phyloP scores from a whole-genome alignment of 1,139 yeast species.

The Saccharomyces hybrid region DNA sequence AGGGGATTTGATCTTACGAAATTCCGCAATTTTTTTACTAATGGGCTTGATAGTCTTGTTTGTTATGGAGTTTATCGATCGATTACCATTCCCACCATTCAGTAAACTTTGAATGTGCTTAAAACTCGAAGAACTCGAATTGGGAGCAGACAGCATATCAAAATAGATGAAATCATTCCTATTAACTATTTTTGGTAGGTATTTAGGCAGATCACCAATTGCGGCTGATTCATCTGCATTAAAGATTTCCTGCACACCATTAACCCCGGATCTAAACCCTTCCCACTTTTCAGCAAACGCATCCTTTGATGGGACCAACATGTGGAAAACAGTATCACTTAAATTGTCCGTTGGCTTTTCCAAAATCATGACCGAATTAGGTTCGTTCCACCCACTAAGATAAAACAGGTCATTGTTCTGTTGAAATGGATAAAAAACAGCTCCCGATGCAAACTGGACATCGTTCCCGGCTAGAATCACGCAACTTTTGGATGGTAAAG shows the following conservation, averaged over 20 bases:
- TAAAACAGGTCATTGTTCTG: conserved; percentile 86
- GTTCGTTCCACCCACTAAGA: conserved; percentile 90
- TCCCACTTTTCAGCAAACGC: conserved; percentile 83
- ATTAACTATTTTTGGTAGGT: conserved; percentile 41
- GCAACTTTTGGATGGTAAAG: conserved; percentile 56
- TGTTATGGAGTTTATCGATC: conserved; percentile 10
- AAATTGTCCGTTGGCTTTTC: conserved; percentile 52
- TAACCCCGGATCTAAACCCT: conserved; percentile 81
- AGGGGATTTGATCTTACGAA: conserved; percentile 65
- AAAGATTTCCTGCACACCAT: conserved; percentile 74
- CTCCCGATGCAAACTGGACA: conserved; percentile 74
- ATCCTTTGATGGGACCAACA: conserved; percentile 85
- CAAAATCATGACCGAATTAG: conserved; percentile 69
- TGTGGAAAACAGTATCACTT: conserved; percentile 55
- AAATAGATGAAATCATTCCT: conserved; percentile 46
- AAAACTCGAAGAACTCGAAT: background rate
- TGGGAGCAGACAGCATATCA: conserved; percentile 27
- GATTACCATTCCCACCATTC: conserved; percentile 28
- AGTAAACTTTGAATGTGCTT: background rate
- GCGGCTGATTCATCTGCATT: conserved; percentile 75
- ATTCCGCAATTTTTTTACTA: conserved; percentile 38
- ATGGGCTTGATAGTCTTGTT: conserved; percentile 13
- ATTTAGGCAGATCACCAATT: conserved; percentile 37
- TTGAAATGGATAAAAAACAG: conserved; percentile 86
- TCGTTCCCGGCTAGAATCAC: conserved; percentile 70